Evolutionary conservation across 2,329 filamentous ascomycete genomes (phyloP), one percentile per base, ranked within the genome.

Genomic region (Colletotrichum simmondsii): DNA sequence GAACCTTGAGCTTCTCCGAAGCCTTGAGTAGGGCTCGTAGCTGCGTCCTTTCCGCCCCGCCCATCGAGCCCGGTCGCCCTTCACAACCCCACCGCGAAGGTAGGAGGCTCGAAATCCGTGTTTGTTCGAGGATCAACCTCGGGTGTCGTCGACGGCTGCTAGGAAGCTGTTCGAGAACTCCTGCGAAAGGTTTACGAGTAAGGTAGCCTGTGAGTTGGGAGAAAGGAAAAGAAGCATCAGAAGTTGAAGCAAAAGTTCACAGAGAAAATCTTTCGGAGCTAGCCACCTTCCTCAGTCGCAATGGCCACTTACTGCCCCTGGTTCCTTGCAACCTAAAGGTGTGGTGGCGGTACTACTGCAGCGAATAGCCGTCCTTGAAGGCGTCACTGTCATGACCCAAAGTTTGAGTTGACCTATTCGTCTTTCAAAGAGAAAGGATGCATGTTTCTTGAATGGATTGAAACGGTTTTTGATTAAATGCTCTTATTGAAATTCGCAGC

Each of bases 1-100:
- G 52, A 6, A 0, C 14, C 0, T 3, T 3, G 0, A 6, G 10
- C 22, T 0, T 4, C 11, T 26, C 19, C 3, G 3, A 19, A 7
- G 8, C 7, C 3, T 8, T 49, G 1, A 49, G 19, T n/a, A n/a
- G 19, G 42, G 42, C 8, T 0, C 19, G 2, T 5, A 3, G 1
- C 1, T 4, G 1, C 7, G 0, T n/a, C 42, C 7, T n/a, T 10
- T n/a, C 3, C 42, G 1, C 19, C 8, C 1, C 3, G 19, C 19
- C 7, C 42, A 11, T 8, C 16, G 14, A 8, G 37, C 16, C 14
- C 5, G 37, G 16, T 3, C 37, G 16, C 37, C 37, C 14, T 42
- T 19, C 6, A 19, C 5, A 6, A 19, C 19, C 37, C 16, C 16
- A 5, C 19, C 14, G 16, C 37, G 14, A 42, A 16, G 5, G 14